These are phyloP conservation scores for Nemania serpens DNA, from an alignment of 2,329 filamentous ascomycete genomes.

Conservation along the genomic window DNA sequence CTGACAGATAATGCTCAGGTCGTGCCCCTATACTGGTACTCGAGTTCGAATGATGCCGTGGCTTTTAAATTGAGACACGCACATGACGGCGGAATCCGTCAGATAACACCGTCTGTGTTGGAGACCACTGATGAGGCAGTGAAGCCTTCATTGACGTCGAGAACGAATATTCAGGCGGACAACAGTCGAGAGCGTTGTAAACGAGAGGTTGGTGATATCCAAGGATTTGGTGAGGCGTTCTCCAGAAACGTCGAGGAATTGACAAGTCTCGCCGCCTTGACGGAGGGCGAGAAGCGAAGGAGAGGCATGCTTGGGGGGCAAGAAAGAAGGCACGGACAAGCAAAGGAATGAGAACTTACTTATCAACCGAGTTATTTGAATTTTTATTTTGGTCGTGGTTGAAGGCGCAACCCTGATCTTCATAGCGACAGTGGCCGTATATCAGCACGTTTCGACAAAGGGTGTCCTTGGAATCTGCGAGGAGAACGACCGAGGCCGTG, in stretches of 20 bases:
- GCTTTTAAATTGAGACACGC: background rate
- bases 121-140: background rate
- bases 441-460: slow-evolving; percentile 91
- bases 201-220: background rate
- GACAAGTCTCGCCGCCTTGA: background rate
- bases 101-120: background rate
- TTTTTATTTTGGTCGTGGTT: slow-evolving; percentile 79
- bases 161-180: background rate
- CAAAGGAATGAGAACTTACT: slow-evolving; percentile 36
- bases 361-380: slow-evolving; percentile 43
- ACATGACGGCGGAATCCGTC: background rate
- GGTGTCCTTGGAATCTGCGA: slow-evolving; percentile 80
- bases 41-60: background rate
- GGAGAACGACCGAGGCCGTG: slow-evolving; percentile 11
- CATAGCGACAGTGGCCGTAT: slow-evolving; percentile 90
- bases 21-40: background rate
- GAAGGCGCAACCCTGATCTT: slow-evolving; percentile 89
- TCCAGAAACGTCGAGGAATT: background rate
- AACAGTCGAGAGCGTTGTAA: background rate
- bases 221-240: background rate
- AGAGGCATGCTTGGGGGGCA: background rate
- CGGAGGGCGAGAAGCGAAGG: background rate
- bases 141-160: background rate
- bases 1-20: background rate
- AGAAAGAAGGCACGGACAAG: background rate